phyloP scores from a whole-genome alignment of 2,329 filamentous ascomycete genomes.

The Cytospora paraplurivora region DNA sequence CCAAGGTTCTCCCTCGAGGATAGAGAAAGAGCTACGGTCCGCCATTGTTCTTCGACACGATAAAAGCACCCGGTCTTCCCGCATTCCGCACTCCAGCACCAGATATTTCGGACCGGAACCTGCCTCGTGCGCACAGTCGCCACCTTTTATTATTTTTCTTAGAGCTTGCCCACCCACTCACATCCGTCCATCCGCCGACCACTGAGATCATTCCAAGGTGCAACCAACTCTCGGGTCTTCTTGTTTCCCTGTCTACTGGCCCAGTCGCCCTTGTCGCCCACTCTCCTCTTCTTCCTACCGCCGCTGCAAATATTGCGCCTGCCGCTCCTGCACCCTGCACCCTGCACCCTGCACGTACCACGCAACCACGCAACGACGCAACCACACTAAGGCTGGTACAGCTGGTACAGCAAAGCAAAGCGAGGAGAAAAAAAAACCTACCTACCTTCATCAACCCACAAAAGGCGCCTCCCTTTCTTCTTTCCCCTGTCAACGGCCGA shows the following conservation, averaged over 20 bases:
- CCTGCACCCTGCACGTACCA: not conserved
- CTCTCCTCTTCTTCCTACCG: not conserved
- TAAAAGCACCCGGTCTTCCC: not conserved
- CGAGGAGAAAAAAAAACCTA: not conserved
- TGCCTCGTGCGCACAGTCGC: not conserved
- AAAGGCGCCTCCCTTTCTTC: constrained; percentile 19
- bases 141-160: not conserved
- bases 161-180: not conserved
- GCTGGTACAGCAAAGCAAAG: not conserved
- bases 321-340: constrained; percentile 20
- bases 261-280: not conserved
- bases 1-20: not conserved
- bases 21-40: not conserved
- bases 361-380: no score
- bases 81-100: not conserved
- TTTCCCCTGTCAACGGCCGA: not conserved
- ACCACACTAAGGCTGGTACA: not conserved
- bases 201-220: not conserved
- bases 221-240: not conserved
- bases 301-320: constrained; percentile 22
- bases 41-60: not conserved
- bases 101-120: not conserved
- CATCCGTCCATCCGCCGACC: not conserved
- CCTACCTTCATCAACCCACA: constrained; percentile 4
- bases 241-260: not conserved